These are phyloP conservation scores for Phoma sp. DNA, from an alignment of 2,329 filamentous ascomycete genomes.

Conservation along the genomic window DNA sequence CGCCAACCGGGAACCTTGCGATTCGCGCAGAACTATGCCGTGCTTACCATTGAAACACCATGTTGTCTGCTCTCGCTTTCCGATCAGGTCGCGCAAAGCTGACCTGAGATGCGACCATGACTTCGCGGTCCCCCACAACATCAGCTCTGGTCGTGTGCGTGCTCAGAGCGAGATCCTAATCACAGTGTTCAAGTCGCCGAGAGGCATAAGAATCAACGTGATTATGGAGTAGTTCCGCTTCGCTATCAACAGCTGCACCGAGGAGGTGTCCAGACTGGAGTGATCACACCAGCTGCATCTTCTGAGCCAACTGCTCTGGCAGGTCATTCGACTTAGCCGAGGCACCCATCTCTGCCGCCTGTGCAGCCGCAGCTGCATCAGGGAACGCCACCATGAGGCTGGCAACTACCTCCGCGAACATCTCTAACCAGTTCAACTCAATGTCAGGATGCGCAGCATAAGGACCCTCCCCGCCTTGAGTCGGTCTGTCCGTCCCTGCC, in stretches of 20 bases:
- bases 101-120: neutral
- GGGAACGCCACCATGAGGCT: neutral
- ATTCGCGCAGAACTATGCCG: conserved; percentile 5
- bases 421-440: conserved; percentile 4
- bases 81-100: neutral
- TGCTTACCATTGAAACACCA: conserved; percentile 4
- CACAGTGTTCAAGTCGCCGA: too few relatives aligned
- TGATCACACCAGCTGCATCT: neutral
- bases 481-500: too few relatives aligned
- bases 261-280: neutral
- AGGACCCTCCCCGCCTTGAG: neutral
- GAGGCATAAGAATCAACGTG: too few relatives aligned
- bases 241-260: neutral
- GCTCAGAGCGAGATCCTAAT: too few relatives aligned
- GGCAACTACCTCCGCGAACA: conserved; percentile 2
- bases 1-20: conserved; percentile 2
- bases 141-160: too few relatives aligned
- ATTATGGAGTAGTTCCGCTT: too few relatives aligned
- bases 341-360: too few relatives aligned
- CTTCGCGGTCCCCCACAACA: too few relatives aligned
- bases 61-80: neutral
- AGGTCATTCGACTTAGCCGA: neutral
- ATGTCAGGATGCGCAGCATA: neutral
- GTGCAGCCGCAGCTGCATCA: neutral
- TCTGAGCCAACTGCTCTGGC: neutral